Base-by-base conservation (phyloP, 2,329 filamentous ascomycete genomes). In the Metarhizium robertsii region DNA sequence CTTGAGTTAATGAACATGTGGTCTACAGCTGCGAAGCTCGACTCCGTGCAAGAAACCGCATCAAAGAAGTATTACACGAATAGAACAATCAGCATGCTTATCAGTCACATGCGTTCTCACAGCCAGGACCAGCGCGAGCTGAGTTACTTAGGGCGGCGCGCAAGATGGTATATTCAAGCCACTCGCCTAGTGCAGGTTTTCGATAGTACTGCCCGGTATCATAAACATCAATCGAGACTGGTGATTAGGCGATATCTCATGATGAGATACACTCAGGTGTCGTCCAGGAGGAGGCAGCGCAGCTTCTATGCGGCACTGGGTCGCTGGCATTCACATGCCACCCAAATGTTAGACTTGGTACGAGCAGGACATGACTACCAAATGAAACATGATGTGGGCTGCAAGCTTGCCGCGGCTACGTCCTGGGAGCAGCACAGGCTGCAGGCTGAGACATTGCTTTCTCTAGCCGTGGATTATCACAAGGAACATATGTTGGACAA, bases 251-350 rank as follows among this genome's bases (percentile, higher is more conserved):
- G 61, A 18, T 65, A 69, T 57, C 61, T 72, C 14, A 71, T 68
- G 68, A 61, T 61, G 54, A 66, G 65, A 55, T 71, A 71, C 53
- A 69, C 68, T 2, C 62, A 71, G 55, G 61, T 65, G 29, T 72
- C 68, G 5, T 66, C 68, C 4, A 60, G 58, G 16, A 61, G 65
- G 50, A 71, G 66, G 51, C 67, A 64, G 34, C 62, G 67, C 45
- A 67, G 64, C 34, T 70, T 71, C 55, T 68, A 67, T 47, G 38
- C 53, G 11, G 66, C 66, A 14, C 58, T 73, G 36, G 64, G 67
- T 51, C 60, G 49, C 50, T 72, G 70, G 70, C 64, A 58, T 43
- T 56, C 53, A n/a, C 48, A 60, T 49, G 55, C 63, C 2, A 46
- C 40, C 5, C 53, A 53, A 13, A 53, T 59, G 8, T 52, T 53